Evolutionary conservation across 2,329 filamentous ascomycete genomes (phyloP).

Genomic region (Fonsecaea erecta): DNA sequence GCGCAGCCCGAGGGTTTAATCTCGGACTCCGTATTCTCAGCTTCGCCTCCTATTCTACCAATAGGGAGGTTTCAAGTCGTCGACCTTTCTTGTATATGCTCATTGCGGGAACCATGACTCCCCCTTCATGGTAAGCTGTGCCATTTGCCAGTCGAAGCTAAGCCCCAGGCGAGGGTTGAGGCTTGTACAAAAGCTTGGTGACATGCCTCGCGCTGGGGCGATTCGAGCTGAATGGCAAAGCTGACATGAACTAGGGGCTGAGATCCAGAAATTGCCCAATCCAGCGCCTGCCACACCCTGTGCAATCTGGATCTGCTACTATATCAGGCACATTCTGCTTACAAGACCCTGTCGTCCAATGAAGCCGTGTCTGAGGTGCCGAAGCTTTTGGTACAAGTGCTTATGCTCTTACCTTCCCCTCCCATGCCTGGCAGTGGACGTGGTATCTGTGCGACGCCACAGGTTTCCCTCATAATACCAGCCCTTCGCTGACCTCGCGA

Average conservation of each 20-base stretch:
- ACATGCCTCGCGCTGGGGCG: background rate
- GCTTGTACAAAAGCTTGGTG: conserved; percentile 22
- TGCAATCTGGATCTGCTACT: conserved; percentile 24
- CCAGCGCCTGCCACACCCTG: background rate
- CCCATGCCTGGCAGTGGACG: conserved; percentile 3
- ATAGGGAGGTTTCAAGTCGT: background rate
- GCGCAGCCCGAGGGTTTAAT: background rate
- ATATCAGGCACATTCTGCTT: conserved; percentile 27
- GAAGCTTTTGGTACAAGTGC: conserved; percentile 29
- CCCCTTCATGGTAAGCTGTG: background rate
- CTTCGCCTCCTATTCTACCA: background rate
- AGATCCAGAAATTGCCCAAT: conserved; percentile 18
- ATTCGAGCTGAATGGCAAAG: conserved; percentile 17
- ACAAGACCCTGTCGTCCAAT: conserved; percentile 16
- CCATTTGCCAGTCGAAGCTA: background rate
- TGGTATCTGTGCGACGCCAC: background rate
- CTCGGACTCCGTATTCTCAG: conserved; percentile 12
- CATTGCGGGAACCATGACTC: background rate
- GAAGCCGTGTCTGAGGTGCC: background rate
- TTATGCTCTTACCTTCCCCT: conserved; percentile 23
- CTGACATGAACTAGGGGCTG: conserved; percentile 22
- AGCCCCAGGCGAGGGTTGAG: conserved; percentile 8
- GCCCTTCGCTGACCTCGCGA: conserved; percentile 11
- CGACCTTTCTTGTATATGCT: background rate
- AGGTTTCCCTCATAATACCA: conserved; percentile 5